Percentiles rank a stretch among this genome's conserved stretches.
Evolutionary conservation across 2,329 filamentous ascomycete species (phyloP).

Genomic region (Emmonsia crescens): DNA sequence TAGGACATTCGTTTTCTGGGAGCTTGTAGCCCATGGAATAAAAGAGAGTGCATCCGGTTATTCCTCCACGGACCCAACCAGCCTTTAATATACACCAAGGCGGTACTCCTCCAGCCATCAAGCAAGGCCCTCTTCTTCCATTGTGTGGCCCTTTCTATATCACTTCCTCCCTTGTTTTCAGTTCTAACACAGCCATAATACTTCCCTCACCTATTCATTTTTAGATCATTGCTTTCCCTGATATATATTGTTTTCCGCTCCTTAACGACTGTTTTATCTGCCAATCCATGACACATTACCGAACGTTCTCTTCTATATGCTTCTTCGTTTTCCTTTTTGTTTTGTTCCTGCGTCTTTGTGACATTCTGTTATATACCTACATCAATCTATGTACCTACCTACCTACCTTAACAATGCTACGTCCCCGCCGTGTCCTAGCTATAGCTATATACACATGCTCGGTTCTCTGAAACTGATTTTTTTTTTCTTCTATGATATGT

Average conservation of each 20-base stretch:
- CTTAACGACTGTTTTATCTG: not conserved
- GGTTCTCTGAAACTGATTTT: not conserved
- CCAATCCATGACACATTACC: not conserved
- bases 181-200: not conserved
- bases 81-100: not conserved
- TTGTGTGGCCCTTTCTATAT: not conserved
- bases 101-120: not conserved
- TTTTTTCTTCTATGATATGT: not conserved
- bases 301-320: not conserved
- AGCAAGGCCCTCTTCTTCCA: not conserved
- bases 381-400: not conserved
- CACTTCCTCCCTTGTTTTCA: not conserved
- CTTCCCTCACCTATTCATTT: not conserved
- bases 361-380: not conserved
- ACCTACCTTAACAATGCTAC: not conserved
- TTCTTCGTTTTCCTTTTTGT: slow-evolving; percentile 3
- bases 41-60: not conserved
- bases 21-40: not conserved
- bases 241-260: not conserved
- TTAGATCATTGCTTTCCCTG: not conserved
- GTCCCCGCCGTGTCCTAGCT: not conserved
- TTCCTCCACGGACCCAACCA: not conserved
- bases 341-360: not conserved
- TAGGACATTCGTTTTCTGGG: not conserved
- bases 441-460: not conserved